Base-by-base conservation (phyloP, 2,329 filamentous ascomycete species). In the Celoporthe dispersa region DNA sequence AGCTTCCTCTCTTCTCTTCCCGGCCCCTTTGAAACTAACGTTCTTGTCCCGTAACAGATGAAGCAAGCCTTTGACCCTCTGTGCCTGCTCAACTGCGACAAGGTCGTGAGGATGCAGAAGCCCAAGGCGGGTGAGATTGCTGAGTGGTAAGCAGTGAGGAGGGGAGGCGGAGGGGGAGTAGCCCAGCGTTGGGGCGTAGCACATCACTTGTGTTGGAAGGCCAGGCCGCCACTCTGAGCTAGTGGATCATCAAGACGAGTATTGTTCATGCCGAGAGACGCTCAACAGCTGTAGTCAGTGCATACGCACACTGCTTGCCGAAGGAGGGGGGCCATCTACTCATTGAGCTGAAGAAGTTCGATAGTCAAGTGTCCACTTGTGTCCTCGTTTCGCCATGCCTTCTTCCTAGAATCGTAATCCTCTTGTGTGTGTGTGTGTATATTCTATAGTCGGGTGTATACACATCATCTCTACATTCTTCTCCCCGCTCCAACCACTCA, bases 21-120 rank as follows among this genome's bases (percentile, higher is more conserved):
- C 66, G 4, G 0, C 25, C 8, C n/a, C n/a, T 62, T 31, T 64
- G 55, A 35, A n/a, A 28, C 51, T 59, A n/a, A 35, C 7, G 48
- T 51, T 33, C 14, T 31, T 6, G 3, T 11, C 2, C 44, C 16
- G 6, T 8, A 57, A 72, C 73, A 92, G 90, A 89, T 95, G 78
- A 96, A 96, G 83, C 85, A 89, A 75, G 91, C 93, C 0, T 91
- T 94, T 73, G 93, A 96, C 79, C 93, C 93, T 3, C 82, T 94
- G 41, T 91, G 87, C 74, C 79, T 92, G 67, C 84, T 91, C 66
- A 92, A 92, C 81, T 89, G 86, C 75, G 90, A 92, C 81, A 92
- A 92, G 81, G 85, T 92, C 31, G 80, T 92, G 16, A 85, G 90
- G 69, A 83, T 91, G 75, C 83, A 91, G 79, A 83, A 81, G 74